Base-by-base conservation (phyloP, 345 rosid species). In the Populus tremula region DNA sequence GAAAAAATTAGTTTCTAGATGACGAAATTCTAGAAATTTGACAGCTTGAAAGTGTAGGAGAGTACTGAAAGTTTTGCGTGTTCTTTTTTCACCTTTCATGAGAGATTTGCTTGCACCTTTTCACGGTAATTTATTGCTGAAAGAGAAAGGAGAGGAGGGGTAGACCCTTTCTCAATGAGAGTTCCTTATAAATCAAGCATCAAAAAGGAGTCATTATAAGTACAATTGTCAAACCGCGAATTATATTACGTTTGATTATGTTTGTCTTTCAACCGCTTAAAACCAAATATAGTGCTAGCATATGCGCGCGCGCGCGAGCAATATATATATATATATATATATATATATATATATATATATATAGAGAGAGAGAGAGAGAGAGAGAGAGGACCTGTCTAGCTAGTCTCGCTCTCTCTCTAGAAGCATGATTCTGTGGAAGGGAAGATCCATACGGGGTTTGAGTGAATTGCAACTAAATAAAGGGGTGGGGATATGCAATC, bases 131-230 rank as follows among this genome's bases (percentile, higher is more conserved):
- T 75, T 74, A 77, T 81, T 69, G 81, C 38, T 69, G 74, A 81
- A 70, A 62, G 38, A 17, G 72, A 71, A 41, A 59, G 36, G 63
- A 49, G 70, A 35, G 74, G 65, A n/a, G 70, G 27, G 69, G 87
- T 75, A 85, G 82, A 81, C 81, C 84, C 76, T 81, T 81, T 80
- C 77, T 67, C 84, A 87, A 86, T 89, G 84, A 85, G 66, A 78
- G 80, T 78, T 75, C 67, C 93, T 90, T 90, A 71, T 83, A 90
- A 78, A 78, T 78, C 81, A 90, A 90, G 91, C 78, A 78, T 85
- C 82, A 56, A 66, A 72, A 82, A 62, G 25, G 72, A 63, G 49
- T 75, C 64, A 82, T 78, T 75, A 78, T 65, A 69, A 41, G 53
- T 69, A 61, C 61, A 74, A 77, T 74, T 85, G 63, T 84, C 86